A percentile compares a stretch with the other conserved stretches of the same genome.
Conservation (phyloP, 192 early-diverging fungal species). For the Backusella tuberculispora region DNA sequence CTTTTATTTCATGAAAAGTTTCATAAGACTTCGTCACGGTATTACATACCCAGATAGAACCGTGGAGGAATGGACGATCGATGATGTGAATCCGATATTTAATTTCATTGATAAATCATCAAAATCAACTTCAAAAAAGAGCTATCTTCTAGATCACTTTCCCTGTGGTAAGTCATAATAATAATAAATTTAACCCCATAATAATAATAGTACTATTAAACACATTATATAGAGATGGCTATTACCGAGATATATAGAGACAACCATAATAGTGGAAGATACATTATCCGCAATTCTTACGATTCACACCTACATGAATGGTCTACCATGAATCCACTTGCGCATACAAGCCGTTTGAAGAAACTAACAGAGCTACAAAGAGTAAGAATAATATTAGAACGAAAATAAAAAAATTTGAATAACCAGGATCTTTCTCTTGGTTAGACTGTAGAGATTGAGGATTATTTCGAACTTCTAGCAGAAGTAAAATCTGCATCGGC, state of each 20-base stretch:
- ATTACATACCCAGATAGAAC: conserved; percentile 41
- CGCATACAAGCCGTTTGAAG: conserved; percentile 43
- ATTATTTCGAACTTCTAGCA: conserved; percentile 43
- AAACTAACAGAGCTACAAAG: conserved; percentile 47
- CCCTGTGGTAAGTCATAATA: conserved; percentile 20
- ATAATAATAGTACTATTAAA: background rate
- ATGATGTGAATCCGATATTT: conserved; percentile 57
- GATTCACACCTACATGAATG: conserved; percentile 48
- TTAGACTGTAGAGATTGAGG: conserved; percentile 60
- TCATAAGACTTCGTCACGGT: conserved; percentile 52
- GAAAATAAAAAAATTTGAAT: background rate
- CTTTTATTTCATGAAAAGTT: conserved; percentile 56
- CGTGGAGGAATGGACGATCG: conserved; percentile 50
- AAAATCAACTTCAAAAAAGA: conserved; percentile 25
- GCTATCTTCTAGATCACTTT: conserved; percentile 26
- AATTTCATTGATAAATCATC: conserved; percentile 52
- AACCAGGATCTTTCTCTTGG: background rate
- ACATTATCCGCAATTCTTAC: conserved; percentile 50
- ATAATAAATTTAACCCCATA: background rate
- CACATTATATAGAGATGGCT: background rate
- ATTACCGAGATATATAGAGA: background rate
- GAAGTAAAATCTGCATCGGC: background rate
- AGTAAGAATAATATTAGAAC: conserved; percentile 31
- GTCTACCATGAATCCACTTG: conserved; percentile 54
- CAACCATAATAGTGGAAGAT: background rate